Evolutionary conservation across 495 filamentous ascomycete genomes (phyloP).

Genomic region (Penicillium canescens): DNA sequence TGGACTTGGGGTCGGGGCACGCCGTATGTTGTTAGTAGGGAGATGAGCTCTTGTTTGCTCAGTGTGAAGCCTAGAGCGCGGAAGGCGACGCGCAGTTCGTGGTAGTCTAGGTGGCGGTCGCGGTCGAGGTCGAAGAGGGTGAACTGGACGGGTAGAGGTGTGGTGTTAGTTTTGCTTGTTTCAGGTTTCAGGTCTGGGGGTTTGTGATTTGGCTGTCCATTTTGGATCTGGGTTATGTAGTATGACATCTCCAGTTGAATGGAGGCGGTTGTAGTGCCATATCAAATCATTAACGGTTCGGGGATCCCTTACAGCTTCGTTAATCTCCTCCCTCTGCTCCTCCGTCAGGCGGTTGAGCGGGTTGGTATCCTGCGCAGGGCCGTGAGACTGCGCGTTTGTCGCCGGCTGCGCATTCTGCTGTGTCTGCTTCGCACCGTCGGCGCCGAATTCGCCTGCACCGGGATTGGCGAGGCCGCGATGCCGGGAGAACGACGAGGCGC

Average conservation of each 20-base stretch:
- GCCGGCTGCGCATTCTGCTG: constrained; percentile 30
- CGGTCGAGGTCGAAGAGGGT: constrained; percentile 96
- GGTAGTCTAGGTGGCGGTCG: constrained; percentile 91
- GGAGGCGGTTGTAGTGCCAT: too few relatives aligned
- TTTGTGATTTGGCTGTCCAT: background rate
- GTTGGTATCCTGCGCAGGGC: constrained; percentile 44
- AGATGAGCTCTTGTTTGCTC: constrained; percentile 77
- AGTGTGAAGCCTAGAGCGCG: constrained; percentile 94
- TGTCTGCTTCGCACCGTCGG: constrained; percentile 29
- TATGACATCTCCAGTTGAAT: too few relatives aligned
- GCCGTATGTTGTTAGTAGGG: constrained; percentile 73
- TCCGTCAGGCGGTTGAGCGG: constrained; percentile 63
- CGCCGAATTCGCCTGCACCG: constrained; percentile 27
- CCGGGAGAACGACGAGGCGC: constrained; percentile 47
- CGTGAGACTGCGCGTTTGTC: constrained; percentile 36
- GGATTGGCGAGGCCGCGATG: constrained; percentile 33
- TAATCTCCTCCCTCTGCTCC: constrained; percentile 87
- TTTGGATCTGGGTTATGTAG: too few relatives aligned
- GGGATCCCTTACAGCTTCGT: constrained; percentile 70
- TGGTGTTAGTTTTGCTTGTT: constrained; percentile 1
- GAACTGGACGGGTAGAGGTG: constrained; percentile 59
- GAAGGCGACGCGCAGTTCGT: constrained; percentile 96
- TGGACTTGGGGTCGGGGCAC: constrained; percentile 54
- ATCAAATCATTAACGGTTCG: too few relatives aligned
- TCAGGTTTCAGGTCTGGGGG: background rate